Base-by-base conservation (phyloP, 1,284 basidiomycete genomes). In the Cryptococcus sp. region DNA sequence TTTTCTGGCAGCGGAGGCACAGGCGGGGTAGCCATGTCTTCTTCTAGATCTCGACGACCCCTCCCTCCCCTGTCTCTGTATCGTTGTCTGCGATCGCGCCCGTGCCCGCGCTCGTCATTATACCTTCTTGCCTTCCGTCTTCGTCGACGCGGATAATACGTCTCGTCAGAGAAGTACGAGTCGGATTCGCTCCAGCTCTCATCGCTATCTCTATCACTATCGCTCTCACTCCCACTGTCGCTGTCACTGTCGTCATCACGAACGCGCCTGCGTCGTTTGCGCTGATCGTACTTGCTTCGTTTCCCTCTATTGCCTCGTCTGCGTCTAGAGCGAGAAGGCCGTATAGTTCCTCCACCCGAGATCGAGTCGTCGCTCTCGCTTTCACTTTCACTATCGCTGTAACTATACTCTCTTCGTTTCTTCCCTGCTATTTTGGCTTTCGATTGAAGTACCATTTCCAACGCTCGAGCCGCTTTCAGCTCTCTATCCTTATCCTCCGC, bases 171-270 rank as follows among this genome's bases (percentile, higher is more conserved):
- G 20, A 54, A 44, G 41, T 73, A 72, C 15, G 72, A 74, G 29
- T 73, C 69, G 40, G 76, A 75, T 5, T 68, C 68, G 41, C 29
- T 34, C 29, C 29, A 34, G 29, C 29, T 34, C 13, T 13, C 29
- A 34, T 34, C 29, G 13, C 29, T 34, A 13, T 34, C 29, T 34
- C 29, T 13, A 34, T 34, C 29, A 34, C 29, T 34, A 13, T 34
- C 29, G 29, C 8, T 34, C 3, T 34, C 29, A 13, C 26, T 5
- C 4, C 10, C 4, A 20, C 73, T 73, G 16, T 74, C 73, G 19
- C 72, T 76, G 25, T 69, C 69, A 61, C 15, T 77, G 74, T 54
- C 29, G 50, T 55, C 34, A 49, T 52, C 13, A 56, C 64, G 15
- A 54, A 55, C 46, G 34, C 60, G n/a, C 57, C 58, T 34, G 57